Evolutionary conservation across 345 rosid species (phyloP), one percentile per base, ranked within the genome.

Genomic region (Mercurialis annua): DNA sequence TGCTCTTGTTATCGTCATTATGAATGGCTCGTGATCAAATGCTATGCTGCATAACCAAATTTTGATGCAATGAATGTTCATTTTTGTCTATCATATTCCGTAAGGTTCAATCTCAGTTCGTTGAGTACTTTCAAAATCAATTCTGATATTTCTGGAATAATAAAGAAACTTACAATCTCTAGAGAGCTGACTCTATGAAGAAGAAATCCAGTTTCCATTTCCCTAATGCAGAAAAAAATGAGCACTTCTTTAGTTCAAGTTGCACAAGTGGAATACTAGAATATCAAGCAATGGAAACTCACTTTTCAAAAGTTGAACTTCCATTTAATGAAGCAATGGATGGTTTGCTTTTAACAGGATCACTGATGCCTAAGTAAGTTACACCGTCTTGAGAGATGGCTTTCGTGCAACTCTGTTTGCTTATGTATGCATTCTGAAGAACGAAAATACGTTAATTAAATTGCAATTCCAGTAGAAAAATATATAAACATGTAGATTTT

Each of bases 111-210:
- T n/a, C n/a, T n/a, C n/a, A n/a, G n/a, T n/a, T n/a, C n/a, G n/a
- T n/a, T n/a, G n/a, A n/a, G n/a, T n/a, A n/a, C n/a, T n/a, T n/a
- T n/a, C n/a, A n/a, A n/a, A n/a, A n/a, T n/a, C n/a, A n/a, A n/a
- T n/a, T n/a, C n/a, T n/a, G n/a, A n/a, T n/a, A n/a, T n/a, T n/a
- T n/a, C n/a, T n/a, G 40, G 9, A 36, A 36, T 36, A 9, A 36
- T 36, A 36, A 9, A 36, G 40, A 36, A 7, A 9, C 44, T 40
- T 40, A 40, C 44, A 3, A 40, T 40, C 69, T 84, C 87, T 26
- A 78, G 74, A 31, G 80, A 67, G 76, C 73, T 68, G 65, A 91
- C 84, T 83, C 86, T 80, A 62, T 88, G 95, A 38, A 90, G 89
- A 77, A 90, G 92, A 77, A 88, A 84, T 46, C 96, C 90, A 77